Base-by-base conservation (phyloP, 768 basidiomycete species). In the Suillus americanus region DNA sequence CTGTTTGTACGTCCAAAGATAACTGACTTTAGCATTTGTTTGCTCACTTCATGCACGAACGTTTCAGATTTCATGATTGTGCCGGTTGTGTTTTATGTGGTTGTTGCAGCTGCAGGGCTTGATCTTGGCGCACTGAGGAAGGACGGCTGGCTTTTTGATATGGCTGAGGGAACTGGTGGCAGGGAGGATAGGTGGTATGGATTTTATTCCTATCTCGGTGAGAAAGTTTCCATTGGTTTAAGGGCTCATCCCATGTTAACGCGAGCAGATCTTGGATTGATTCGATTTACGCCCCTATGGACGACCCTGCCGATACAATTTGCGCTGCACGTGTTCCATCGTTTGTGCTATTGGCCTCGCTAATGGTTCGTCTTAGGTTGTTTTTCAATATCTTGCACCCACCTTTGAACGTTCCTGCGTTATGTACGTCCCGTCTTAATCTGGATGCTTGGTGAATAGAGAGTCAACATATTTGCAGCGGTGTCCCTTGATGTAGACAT, bases 291-390 rank as follows among this genome's bases (percentile, higher is more conserved):
- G 5, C 86, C 90, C 0, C 80, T 99, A 38, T 89, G 90, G 87
- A 78, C 84, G 1, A 96, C 94, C 0, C 78, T 99, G 71, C 96
- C 97, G 4, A 99, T 96, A 1, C 97, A 99, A 72, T 86, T 98
- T 64, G 97, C 97, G 5, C 75, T 99, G 87, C 90, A 66, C 72
- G 92, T 78, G 69, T 69, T 77, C 20, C 18, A 41, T 74, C 62
- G 71, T 68, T 53, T 65, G 74, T 41, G 65, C 79, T 48, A 74
- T 77, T 71, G 72, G 14, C 55, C 30, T 33, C 13, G n/a, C 37
- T 63, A 18, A 66, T 38, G 62, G 33, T 30, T 37, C 45, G 10
- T 16, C n/a, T 14, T 56, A 91, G 90, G 64, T 66, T 94, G 41
- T 94, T 94, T 73, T 94, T 94, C 78, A 94, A 93, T 69, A 83